These are phyloP conservation scores for Hanseniaspora hatyaiensis DNA, from an alignment of 805 yeast species.

Conservation along the genomic window DNA sequence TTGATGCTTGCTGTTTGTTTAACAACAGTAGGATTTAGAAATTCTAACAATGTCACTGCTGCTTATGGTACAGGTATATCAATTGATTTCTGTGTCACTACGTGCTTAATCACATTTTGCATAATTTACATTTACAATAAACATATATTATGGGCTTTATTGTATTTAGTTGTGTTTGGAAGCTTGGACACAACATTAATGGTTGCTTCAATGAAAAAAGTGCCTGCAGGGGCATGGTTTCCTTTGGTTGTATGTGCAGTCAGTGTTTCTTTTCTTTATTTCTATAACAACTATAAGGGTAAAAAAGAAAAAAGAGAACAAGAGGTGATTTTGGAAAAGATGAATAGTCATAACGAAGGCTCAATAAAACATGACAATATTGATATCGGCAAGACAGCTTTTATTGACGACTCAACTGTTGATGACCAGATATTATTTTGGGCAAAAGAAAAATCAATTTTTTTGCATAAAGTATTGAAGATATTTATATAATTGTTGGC, in stretches of 20 bases:
- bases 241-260: slow-evolving; percentile 39
- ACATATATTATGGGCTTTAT: slow-evolving; percentile 29
- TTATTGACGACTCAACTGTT: not conserved
- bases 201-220: slow-evolving; percentile 40
- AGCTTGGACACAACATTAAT: slow-evolving; percentile 39
- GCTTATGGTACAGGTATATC: slow-evolving; percentile 53
- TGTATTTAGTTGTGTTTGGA: slow-evolving; percentile 33
- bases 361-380: not conserved
- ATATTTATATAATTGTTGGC: not conserved
- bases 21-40: slow-evolving; percentile 44
- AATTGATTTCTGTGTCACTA: slow-evolving; percentile 44
- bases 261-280: slow-evolving; percentile 29
- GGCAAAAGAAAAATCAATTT: not conserved
- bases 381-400: not conserved
- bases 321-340: not conserved
- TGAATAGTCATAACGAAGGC: not conserved
- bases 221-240: slow-evolving; percentile 54
- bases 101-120: slow-evolving; percentile 36
- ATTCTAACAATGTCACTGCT: slow-evolving; percentile 40
- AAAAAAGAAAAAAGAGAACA: slow-evolving; percentile 1
- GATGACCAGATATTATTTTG: not conserved
- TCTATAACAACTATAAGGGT: not conserved
- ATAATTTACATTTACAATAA: slow-evolving; percentile 37
- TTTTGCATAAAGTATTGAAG: not conserved
- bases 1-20: slow-evolving; percentile 41